Conservation (phyloP, 352 stramenopile genomes). For the Pythium guiyangense region DNA sequence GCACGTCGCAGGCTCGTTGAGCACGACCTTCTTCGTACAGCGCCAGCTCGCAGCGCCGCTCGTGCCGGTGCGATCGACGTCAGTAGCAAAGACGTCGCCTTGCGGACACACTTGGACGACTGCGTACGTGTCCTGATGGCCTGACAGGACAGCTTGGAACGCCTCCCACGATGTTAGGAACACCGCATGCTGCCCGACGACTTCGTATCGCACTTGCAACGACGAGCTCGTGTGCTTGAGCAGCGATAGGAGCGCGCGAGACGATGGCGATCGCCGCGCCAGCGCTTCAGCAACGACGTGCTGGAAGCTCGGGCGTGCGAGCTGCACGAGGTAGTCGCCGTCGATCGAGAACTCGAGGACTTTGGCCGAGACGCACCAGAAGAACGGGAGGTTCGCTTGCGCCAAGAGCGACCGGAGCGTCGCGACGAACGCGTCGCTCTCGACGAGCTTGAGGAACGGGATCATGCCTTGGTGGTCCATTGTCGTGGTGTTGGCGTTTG, state of each 20-base stretch:
- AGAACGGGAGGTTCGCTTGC: conserved; percentile 48
- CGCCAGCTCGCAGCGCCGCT: conserved; percentile 62
- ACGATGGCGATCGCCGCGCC: conserved; percentile 17
- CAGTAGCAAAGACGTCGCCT: conserved; percentile 50
- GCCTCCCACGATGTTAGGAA: conserved; percentile 48
- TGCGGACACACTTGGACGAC: conserved; percentile 64
- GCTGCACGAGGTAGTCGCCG: conserved; percentile 40
- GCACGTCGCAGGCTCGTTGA: conserved; percentile 45
- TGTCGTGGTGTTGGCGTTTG: conserved; percentile 5
- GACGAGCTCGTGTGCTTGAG: conserved; percentile 53
- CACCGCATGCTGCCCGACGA: conserved; percentile 42
- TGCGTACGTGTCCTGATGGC: conserved; percentile 59
- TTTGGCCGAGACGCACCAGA: conserved; percentile 49
- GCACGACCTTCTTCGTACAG: conserved; percentile 35
- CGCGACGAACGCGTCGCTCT: conserved; percentile 43
- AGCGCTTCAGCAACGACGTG: conserved; percentile 49
- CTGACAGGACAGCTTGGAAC: conserved; percentile 54
- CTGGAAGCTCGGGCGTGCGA: conserved; percentile 41
- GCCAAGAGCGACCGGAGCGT: conserved; percentile 40
- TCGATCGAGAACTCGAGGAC: conserved; percentile 62
- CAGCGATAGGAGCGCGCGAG: conserved; percentile 35
- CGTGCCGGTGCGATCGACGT: conserved; percentile 34
- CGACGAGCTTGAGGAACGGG: conserved; percentile 44
- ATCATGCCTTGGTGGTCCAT: conserved; percentile 25
- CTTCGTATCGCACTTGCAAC: conserved; percentile 51